A percentile compares a stretch with the other conserved stretches of the same genome.
Conservation (phyloP, 345 rosid species). For the Gynandropsis gynandra region DNA sequence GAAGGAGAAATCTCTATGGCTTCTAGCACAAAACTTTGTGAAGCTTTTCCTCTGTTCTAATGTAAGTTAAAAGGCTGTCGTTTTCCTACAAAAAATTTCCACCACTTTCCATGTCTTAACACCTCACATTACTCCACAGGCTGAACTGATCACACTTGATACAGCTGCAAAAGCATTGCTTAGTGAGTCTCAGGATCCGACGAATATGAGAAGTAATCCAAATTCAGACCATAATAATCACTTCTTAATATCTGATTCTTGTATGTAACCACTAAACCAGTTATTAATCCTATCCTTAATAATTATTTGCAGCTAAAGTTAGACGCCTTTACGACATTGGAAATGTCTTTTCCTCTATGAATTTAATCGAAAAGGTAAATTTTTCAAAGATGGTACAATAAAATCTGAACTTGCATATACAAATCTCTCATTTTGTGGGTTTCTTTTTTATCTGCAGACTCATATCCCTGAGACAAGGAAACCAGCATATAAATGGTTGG, state of each 20-base stretch:
- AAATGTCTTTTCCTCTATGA: constrained; percentile 69
- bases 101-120: neutral
- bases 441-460: constrained; percentile 39
- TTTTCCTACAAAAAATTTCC: no score
- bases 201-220: constrained; percentile 58
- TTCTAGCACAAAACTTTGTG: constrained; percentile 64
- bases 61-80: constrained; percentile 35
- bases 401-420: neutral
- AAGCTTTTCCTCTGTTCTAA: constrained; percentile 78
- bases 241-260: constrained; percentile 5
- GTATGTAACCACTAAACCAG: constrained; percentile 3
- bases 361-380: constrained; percentile 70
- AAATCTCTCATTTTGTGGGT: constrained; percentile 12
- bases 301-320: constrained; percentile 57
- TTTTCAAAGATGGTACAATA: constrained; percentile 3
- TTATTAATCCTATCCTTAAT: constrained; percentile 13
- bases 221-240: constrained; percentile 7
- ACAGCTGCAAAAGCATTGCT: constrained; percentile 55
- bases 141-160: constrained; percentile 58
- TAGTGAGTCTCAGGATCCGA: constrained; percentile 41
- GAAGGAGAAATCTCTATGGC: constrained; percentile 63
- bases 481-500: constrained; percentile 82
- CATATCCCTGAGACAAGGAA: constrained; percentile 60
- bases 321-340: constrained; percentile 83
- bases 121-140: constrained; percentile 29